These are phyloP conservation scores for Cunninghamia lanceolata DNA, from an alignment of 75 land plant species.

Conservation along the genomic window DNA sequence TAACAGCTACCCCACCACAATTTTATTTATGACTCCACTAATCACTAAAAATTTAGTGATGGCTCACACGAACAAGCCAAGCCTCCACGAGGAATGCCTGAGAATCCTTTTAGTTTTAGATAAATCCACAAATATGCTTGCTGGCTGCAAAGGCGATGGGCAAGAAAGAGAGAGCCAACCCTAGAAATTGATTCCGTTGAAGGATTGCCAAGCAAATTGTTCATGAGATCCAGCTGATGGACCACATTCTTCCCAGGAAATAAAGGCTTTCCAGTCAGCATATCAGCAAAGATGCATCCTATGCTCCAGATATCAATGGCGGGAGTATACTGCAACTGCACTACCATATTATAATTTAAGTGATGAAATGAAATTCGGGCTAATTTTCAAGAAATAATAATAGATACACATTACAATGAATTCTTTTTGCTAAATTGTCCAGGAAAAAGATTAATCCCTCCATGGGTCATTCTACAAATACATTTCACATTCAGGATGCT, in stretches of 20 bases:
- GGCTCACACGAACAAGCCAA: slow-evolving; percentile 18
- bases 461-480: not conserved
- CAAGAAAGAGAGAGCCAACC: slow-evolving; percentile 43
- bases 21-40: slow-evolving; percentile 5
- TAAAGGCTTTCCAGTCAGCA: slow-evolving; percentile 81
- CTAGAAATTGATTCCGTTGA: slow-evolving; percentile 49
- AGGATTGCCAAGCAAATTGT: slow-evolving; percentile 92
- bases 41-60: slow-evolving; percentile 2
- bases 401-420: not conserved
- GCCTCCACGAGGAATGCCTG: slow-evolving; percentile 30
- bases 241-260: slow-evolving; percentile 98
- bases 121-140: slow-evolving; percentile 17
- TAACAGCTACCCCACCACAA: slow-evolving; percentile 1
- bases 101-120: slow-evolving; percentile 13
- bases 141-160: slow-evolving; percentile 17
- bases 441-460: not conserved
- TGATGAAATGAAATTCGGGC: not conserved
- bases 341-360: not conserved
- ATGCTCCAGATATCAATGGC: slow-evolving; percentile 99
- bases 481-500: not conserved
- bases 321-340: slow-evolving; percentile 81
- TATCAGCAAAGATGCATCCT: slow-evolving; percentile 96
- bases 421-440: not conserved
- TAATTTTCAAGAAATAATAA: not conserved
- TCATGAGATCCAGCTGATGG: slow-evolving; percentile 94